These are phyloP conservation scores for Boletus eberwhitei DNA, from an alignment of 768 basidiomycete species.

Conservation along the genomic window DNA sequence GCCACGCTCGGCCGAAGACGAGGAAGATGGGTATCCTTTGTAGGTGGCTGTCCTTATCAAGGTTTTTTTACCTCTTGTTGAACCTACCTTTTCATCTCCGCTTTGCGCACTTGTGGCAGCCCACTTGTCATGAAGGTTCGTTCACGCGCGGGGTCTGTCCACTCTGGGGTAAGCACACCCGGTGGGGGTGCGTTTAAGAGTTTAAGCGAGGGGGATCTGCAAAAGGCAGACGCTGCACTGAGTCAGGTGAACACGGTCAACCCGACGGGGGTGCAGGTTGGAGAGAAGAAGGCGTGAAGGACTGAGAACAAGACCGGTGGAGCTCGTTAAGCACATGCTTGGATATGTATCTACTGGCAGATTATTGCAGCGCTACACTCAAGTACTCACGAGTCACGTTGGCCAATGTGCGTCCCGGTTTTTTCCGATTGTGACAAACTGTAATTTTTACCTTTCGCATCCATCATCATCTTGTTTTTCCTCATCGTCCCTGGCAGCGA, in stretches of 20 bases:
- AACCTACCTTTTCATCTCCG: conserved; percentile 4
- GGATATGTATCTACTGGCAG: conserved; percentile 18
- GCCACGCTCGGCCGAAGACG: conserved; percentile 62
- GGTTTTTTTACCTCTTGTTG: conserved; percentile 2
- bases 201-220: conserved; percentile 83
- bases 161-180: conserved; percentile 76
- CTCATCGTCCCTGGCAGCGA: conserved; percentile 13
- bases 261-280: not conserved
- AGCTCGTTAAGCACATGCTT: conserved; percentile 2
- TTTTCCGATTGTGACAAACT: conserved; percentile 6
- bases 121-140: conserved; percentile 89
- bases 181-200: conserved; percentile 79
- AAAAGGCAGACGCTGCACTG: conserved; percentile 84
- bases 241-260: conserved; percentile 46
- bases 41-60: conserved; percentile 39
- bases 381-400: not conserved
- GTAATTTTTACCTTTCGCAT: not conserved
- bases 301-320: not conserved
- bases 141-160: conserved; percentile 74
- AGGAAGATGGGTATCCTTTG: conserved; percentile 92
- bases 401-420: conserved; percentile 13
- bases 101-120: conserved; percentile 39
- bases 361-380: not conserved
- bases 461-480: not conserved
- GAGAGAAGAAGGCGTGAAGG: not conserved